A percentile compares a stretch with the other conserved stretches of the same genome.
Evolutionary conservation across 1,284 basidiomycete genomes (phyloP).

Genomic region (Uromyces viciae-fabae): DNA sequence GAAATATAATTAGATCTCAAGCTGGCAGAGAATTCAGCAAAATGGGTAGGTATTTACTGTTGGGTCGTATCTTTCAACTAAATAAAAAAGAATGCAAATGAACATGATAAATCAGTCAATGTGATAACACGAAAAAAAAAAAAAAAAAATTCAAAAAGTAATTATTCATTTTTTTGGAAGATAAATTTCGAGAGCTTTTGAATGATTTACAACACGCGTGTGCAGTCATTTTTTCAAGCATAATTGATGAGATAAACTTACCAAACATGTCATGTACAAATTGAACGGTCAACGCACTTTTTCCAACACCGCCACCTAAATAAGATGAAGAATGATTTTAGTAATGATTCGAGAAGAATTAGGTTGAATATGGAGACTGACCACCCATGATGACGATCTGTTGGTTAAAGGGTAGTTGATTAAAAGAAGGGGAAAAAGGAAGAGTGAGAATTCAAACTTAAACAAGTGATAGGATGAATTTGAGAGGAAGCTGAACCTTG

Average conservation of each 20-base stretch:
- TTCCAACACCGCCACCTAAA: conserved; percentile 63
- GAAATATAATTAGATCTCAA: too few relatives aligned
- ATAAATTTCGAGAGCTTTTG: conserved; percentile 56
- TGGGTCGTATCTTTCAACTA: conserved; percentile 45
- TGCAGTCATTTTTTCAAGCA: conserved; percentile 50
- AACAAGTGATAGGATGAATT: too few relatives aligned
- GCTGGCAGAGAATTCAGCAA: too few relatives aligned
- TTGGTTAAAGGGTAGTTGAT: not conserved
- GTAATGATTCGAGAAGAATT: too few relatives aligned
- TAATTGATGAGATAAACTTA: conserved; percentile 59
- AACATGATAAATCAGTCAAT: too few relatives aligned
- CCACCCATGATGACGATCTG: conserved; percentile 46
- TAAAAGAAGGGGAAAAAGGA: not conserved
- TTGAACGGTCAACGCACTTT: conserved; percentile 69
- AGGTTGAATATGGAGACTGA: conserved; percentile 19
- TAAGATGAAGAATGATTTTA: not conserved
- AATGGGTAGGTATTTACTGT: conserved; percentile 56
- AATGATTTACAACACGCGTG: conserved; percentile 62
- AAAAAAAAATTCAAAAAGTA: not conserved
- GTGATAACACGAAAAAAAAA: too few relatives aligned
- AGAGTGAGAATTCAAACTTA: not conserved
- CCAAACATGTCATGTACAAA: conserved; percentile 71
- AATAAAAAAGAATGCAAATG: not conserved
- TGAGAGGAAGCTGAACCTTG: too few relatives aligned
- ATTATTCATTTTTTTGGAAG: not conserved